Base-by-base conservation (phyloP, 2,329 filamentous ascomycete species). In the Neonectria ditissima region DNA sequence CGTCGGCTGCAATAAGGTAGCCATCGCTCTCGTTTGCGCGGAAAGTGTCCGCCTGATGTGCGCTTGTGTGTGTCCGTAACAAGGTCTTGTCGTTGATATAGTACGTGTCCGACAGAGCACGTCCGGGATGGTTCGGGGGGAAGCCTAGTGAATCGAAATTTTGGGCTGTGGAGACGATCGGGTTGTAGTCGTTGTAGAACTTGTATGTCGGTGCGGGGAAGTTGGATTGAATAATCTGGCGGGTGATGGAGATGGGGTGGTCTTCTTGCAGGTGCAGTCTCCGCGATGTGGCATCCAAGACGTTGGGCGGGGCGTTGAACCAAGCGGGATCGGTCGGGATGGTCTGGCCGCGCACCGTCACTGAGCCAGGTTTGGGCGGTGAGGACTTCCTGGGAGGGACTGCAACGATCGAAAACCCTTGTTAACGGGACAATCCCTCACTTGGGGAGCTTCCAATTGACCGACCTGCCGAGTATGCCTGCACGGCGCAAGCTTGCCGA, bases 111-210 rank as follows among this genome's bases (percentile, higher is more conserved):
- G 92, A 95, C 70, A 88, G 89, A 69, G 88, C 92, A 54, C 96
- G 91, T 63, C 96, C 96, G 4, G 94, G 92, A 74, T 99, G 96
- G 77, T 97, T 92, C 7, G 84, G 74, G 0, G 94, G 91, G 76
- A 99, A 98, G 47, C 94, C 94, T 8, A 99, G 84, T n/a, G 94
- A 96, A 80, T 99, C 96, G 76, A 99, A 99, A 78, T 99, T 99
- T 76, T 97, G 92, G 11, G 84, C 80, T 2, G 93, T 92, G 34
- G 91, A 90, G 24, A 98, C 96, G 43, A 97, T 89, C 1, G 96
- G 95, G 69, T 91, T 89, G 73, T 94, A 88, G 57, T 88, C 83
- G 74, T 93, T 93, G 83, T 97, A 89, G 73, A 92, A 89, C 63
- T 87, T 89, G 81, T 90, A 97, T 10, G 86, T 87, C 1, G 91